phyloP scores from a whole-genome alignment of 1,284 basidiomycete species.

The Bjerkandera adusta region DNA sequence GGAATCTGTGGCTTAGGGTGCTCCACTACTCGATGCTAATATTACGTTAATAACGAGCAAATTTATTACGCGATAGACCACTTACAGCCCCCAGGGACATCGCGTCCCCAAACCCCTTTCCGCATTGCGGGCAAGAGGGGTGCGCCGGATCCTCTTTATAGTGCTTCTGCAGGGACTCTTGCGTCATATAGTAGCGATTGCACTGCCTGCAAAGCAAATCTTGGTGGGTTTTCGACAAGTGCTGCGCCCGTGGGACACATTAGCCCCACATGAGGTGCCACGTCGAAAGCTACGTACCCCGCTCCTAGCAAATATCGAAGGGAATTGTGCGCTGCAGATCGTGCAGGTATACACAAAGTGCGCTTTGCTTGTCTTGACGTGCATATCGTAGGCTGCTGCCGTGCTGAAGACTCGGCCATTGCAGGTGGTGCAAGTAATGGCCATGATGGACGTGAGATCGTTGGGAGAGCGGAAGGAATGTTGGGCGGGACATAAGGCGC shows the following conservation, averaged over 20 bases:
- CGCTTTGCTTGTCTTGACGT: slow-evolving; percentile 9
- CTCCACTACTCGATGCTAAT: neutral
- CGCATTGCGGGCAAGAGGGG: slow-evolving; percentile 15
- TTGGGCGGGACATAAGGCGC: neutral
- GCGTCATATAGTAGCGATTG: slow-evolving; percentile 14
- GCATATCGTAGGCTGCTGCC: slow-evolving; percentile 10
- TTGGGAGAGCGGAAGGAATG: slow-evolving; percentile 1
- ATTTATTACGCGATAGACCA: neutral
- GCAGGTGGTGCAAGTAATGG: slow-evolving; percentile 11
- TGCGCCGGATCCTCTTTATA: slow-evolving; percentile 11
- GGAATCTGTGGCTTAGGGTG: slow-evolving; percentile 2
- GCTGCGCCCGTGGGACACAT: neutral
- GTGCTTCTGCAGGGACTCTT: slow-evolving; percentile 13
- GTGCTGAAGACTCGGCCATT: slow-evolving; percentile 11
- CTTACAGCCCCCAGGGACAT: slow-evolving; percentile 8
- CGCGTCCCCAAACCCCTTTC: slow-evolving; percentile 9
- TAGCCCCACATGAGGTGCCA: no score
- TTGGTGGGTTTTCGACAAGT: slow-evolving; percentile 10
- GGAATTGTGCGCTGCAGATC: slow-evolving; percentile 12
- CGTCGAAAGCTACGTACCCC: slow-evolving; percentile 2
- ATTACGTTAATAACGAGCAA: neutral
- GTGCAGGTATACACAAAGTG: slow-evolving; percentile 8
- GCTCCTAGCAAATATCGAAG: slow-evolving; percentile 10
- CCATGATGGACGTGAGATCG: slow-evolving; percentile 4
- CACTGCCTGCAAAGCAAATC: slow-evolving; percentile 14